Evolutionary conservation across 2,329 filamentous ascomycete species (phyloP), one percentile per base, ranked within the genome.

Genomic region (Colletotrichum sp.): DNA sequence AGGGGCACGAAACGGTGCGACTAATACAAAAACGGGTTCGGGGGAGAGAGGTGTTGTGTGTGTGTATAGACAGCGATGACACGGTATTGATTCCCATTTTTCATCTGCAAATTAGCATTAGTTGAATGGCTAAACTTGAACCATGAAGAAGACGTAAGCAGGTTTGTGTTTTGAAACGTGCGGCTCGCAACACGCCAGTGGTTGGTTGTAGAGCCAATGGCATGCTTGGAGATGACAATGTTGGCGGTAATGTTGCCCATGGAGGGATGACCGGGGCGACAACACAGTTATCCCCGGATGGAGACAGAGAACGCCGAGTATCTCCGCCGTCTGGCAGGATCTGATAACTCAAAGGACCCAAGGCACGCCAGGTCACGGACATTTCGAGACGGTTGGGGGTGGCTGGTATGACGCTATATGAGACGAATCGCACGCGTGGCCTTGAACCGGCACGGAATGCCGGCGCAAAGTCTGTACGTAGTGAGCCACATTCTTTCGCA

Each of bases 11-110:
- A 52, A 30, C 12, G 39, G 16, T 55, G 48, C 30, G 43, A 55
- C 48, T 67, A 56, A 67, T 67, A 67, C 39, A 22, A 66, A 66
- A 55, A 67, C 28, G 55, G 30, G 22, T 55, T 30, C 22, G 34
- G 7, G 34, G 61, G 34, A n/a, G n/a, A 32, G 32, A 16, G n/a
- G 30, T 16, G 28, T 55, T 32, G 43, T 10, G 39, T 56, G 52
- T 67, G 52, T 67, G 56, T 70, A 73, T 70, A 73, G 66, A 73
- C 66, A 70, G 66, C 66, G 66, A 55, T 55, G 55, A 28, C 58
- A 71, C 62, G 36, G 55, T 15, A 70, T 39, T 55, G 66, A 73
- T 73, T 70, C 39, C 56, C 66, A 56, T 62, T 73, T 22, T 60
- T 28, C 32, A 9, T 60, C 30, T 56, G 56, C 36, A 52, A 62